A percentile compares a stretch with the other conserved stretches of the same genome.
Conservation (phyloP, 768 basidiomycete species). For the Mycena epipterygia region DNA sequence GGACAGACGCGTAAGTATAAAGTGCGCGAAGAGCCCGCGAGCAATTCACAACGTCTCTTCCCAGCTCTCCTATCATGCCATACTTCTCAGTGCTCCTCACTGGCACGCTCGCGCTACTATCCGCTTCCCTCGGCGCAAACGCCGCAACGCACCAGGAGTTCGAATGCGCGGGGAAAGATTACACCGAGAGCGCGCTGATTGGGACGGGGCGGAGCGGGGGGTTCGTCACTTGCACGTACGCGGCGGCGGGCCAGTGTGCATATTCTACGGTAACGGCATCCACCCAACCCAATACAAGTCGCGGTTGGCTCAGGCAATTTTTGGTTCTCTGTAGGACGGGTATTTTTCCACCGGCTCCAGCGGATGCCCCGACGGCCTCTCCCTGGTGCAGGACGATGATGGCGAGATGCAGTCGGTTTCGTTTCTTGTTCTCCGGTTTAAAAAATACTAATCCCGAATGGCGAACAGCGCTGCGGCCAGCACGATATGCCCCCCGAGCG, state of each 20-base stretch:
- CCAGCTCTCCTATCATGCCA: no score
- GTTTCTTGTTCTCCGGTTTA: neutral
- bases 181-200: no score
- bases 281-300: neutral
- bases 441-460: neutral
- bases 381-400: neutral
- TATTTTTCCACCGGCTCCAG: neutral
- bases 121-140: no score
- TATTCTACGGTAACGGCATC: neutral
- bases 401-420: neutral
- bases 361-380: neutral
- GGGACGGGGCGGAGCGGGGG: neutral
- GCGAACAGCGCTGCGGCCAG: neutral
- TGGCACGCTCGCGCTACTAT: no score
- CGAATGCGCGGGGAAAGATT: no score
- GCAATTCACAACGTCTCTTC: no score
- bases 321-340: neutral
- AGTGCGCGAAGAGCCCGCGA: no score
- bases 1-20: no score
- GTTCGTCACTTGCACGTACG: neutral
- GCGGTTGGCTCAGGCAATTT: no score
- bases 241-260: neutral
- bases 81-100: no score
- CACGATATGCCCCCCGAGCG: neutral
- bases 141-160: no score